A percentile compares a stretch with the other conserved stretches of the same genome.
Evolutionary conservation across 495 filamentous ascomycete genomes (phyloP).

Genomic region (Penicillium ochrochloron): DNA sequence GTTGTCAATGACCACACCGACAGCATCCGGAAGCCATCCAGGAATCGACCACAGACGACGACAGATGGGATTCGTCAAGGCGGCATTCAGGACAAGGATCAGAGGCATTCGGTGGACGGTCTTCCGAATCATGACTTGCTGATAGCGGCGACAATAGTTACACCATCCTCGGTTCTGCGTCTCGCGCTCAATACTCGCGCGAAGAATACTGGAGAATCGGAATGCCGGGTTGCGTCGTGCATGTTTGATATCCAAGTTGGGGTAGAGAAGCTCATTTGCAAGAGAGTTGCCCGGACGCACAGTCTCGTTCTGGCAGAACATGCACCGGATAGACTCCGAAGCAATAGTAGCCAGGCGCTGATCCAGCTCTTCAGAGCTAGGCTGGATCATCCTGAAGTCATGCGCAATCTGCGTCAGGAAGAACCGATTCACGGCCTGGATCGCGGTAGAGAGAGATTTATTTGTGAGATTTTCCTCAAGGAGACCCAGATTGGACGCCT

Average conservation of each 20-base stretch:
- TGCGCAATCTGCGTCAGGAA: slow-evolving; percentile 71
- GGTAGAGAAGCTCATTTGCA: slow-evolving; percentile 86
- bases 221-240: slow-evolving; percentile 58
- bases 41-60: slow-evolving; percentile 83
- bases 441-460: slow-evolving; percentile 69
- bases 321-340: slow-evolving; percentile 70
- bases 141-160: slow-evolving; percentile 82
- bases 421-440: slow-evolving; percentile 79
- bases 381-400: slow-evolving; percentile 67
- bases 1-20: slow-evolving; percentile 81
- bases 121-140: slow-evolving; percentile 77
- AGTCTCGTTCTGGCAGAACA: slow-evolving; percentile 79
- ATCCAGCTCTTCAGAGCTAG: slow-evolving; percentile 62
- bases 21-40: slow-evolving; percentile 88
- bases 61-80: slow-evolving; percentile 69
- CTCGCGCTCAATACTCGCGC: slow-evolving; percentile 84
- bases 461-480: slow-evolving; percentile 80
- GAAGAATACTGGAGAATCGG: slow-evolving; percentile 81
- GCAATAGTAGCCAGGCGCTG: slow-evolving; percentile 60
- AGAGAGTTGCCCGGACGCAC: slow-evolving; percentile 67
- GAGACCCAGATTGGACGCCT: slow-evolving; percentile 71
- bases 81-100: slow-evolving; percentile 84
- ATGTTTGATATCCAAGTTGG: slow-evolving; percentile 53
- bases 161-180: slow-evolving; percentile 88
- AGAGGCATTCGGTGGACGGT: slow-evolving; percentile 78